phyloP scores from a whole-genome alignment of 495 filamentous ascomycete genomes.

The Aspergillus biplanus region DNA sequence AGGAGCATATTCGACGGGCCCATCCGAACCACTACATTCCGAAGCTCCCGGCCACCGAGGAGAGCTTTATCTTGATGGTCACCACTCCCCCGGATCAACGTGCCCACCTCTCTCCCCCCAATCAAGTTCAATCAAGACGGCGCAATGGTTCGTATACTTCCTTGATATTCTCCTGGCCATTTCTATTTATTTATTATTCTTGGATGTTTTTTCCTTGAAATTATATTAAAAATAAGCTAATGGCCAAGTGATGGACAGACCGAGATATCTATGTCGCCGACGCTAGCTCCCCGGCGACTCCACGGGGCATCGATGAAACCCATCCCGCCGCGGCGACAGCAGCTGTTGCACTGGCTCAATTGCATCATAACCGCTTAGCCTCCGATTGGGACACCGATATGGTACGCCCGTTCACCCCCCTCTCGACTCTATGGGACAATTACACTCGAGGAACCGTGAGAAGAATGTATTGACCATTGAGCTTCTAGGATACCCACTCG shows the following conservation, averaged over 20 bases:
- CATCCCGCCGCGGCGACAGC: constrained; percentile 73
- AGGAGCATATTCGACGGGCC: constrained; percentile 97
- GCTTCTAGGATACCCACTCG: constrained; percentile 67
- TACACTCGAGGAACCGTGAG: neutral
- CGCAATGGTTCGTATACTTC: constrained; percentile 37
- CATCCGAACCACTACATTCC: constrained; percentile 98
- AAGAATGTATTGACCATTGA: neutral
- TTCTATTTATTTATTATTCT: too few species aligned
- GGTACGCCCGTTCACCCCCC: constrained; percentile 51
- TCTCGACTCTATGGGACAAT: neutral
- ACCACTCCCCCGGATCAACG: constrained; percentile 84
- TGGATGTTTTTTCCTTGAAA: neutral
- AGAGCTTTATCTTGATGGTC: constrained; percentile 96
- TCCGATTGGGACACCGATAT: constrained; percentile 83
- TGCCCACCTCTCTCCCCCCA: constrained; percentile 59
- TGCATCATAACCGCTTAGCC: constrained; percentile 81
- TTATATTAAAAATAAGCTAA: constrained; percentile 32
- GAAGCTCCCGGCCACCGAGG: constrained; percentile 97
- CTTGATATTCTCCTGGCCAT: neutral
- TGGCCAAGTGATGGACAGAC: constrained; percentile 43
- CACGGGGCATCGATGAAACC: constrained; percentile 73
- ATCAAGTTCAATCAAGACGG: constrained; percentile 42
- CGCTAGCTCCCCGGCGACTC: constrained; percentile 71
- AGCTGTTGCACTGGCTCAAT: constrained; percentile 83
- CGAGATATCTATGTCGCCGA: constrained; percentile 63